phyloP scores from a whole-genome alignment of 2,329 filamentous ascomycete genomes.

The Cordyceps farinosa region DNA sequence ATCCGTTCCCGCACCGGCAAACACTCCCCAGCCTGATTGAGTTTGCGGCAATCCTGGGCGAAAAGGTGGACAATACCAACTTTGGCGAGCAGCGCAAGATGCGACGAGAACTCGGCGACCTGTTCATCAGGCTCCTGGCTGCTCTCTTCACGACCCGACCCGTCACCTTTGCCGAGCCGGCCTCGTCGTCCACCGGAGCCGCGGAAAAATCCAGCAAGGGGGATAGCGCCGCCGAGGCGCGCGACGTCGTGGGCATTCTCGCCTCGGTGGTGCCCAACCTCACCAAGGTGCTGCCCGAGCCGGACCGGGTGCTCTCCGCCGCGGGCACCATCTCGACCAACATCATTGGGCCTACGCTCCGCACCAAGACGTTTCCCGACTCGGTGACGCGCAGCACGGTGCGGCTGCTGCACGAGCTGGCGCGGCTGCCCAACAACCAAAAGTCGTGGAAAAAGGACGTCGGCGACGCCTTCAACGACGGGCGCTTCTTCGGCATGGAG shows the following conservation, averaged over 20 bases:
- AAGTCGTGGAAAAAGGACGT: conserved; percentile 94
- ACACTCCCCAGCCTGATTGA: conserved; percentile 81
- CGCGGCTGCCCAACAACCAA: conserved; percentile 72
- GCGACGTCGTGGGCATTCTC: conserved; percentile 78
- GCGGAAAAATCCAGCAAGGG: conserved; percentile 36
- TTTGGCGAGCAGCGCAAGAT: conserved; percentile 93
- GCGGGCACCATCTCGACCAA: conserved; percentile 78
- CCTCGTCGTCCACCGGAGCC: conserved; percentile 30
- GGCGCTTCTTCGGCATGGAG: conserved; percentile 74
- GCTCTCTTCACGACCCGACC: conserved; percentile 93
- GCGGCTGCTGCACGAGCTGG: conserved; percentile 70
- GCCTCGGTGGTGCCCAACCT: conserved; percentile 75
- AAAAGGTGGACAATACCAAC: conserved; percentile 96
- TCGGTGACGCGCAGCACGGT: conserved; percentile 72
- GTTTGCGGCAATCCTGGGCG: conserved; percentile 83
- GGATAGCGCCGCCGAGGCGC: conserved; percentile 48
- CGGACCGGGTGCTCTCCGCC: conserved; percentile 76
- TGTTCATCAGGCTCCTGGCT: conserved; percentile 81
- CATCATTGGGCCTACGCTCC: conserved; percentile 76
- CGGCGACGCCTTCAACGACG: conserved; percentile 85
- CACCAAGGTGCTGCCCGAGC: conserved; percentile 77
- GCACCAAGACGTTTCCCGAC: conserved; percentile 81
- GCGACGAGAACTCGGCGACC: conserved; percentile 83
- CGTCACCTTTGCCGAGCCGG: conserved; percentile 63
- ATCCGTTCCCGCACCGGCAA: conserved; percentile 92